Conservation (phyloP, 2,329 filamentous ascomycete genomes). For the Ascocoryne sarcoides region DNA sequence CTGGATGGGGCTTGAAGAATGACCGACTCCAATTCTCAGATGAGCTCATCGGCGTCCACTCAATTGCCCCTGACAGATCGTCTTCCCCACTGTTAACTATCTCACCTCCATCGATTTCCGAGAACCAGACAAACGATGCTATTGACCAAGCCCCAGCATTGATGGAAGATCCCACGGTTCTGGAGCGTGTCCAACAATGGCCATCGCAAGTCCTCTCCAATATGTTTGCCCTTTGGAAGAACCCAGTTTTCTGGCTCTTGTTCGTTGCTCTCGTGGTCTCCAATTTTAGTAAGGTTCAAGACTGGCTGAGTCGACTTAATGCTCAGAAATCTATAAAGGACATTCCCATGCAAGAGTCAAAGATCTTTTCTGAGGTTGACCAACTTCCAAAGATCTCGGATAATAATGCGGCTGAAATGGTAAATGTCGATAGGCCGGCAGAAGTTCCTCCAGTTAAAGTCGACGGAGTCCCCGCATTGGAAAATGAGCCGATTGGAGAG, state of each 20-base stretch:
- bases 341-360: conserved; percentile 10
- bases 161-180: conserved; percentile 33
- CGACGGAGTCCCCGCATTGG: not conserved
- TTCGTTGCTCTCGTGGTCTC: conserved; percentile 25
- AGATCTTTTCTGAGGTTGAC: conserved; percentile 1
- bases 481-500: conserved; percentile 1
- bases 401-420: conserved; percentile 7
- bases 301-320: conserved; percentile 27
- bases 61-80: conserved; percentile 40
- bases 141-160: conserved; percentile 19
- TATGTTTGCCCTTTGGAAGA: conserved; percentile 46
- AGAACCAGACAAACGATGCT: conserved; percentile 24
- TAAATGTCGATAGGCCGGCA: conserved; percentile 2
- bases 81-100: conserved; percentile 33
- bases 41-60: conserved; percentile 64
- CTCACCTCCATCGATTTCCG: conserved; percentile 27
- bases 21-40: conserved; percentile 42
- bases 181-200: conserved; percentile 42
- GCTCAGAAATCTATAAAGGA: conserved; percentile 18
- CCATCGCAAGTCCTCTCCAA: conserved; percentile 42
- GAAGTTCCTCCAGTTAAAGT: conserved; percentile 1
- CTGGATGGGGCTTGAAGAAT: conserved; percentile 27
- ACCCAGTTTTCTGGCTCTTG: conserved; percentile 34
- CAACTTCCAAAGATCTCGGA: conserved; percentile 6
- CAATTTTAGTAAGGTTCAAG: conserved; percentile 20